These are phyloP conservation scores for Raphanus sativus DNA, from an alignment of 345 rosid genomes.

Conservation along the genomic window DNA sequence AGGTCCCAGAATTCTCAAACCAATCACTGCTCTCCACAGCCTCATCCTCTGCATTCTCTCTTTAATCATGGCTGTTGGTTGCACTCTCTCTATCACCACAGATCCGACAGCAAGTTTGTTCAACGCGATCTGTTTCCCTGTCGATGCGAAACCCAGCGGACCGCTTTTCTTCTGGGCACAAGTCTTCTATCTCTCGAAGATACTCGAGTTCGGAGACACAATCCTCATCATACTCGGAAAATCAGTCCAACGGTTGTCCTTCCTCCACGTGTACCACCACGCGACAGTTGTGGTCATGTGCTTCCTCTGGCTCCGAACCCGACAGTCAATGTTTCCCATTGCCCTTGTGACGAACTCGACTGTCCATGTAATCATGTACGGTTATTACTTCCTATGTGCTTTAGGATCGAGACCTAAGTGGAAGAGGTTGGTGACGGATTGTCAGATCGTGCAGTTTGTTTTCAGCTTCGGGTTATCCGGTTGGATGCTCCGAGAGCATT, in stretches of 20 bases:
- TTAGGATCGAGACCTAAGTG: constrained; percentile 63
- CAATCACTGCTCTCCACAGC: constrained; percentile 73
- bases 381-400: constrained; percentile 59
- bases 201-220: constrained; percentile 64
- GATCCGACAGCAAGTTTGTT: background rate
- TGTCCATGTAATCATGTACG: constrained; percentile 76
- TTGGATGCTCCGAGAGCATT: constrained; percentile 56
- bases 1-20: constrained; percentile 51
- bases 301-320: constrained; percentile 55
- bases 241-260: constrained; percentile 59
- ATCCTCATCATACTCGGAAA: constrained; percentile 52
- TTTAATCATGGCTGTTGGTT: constrained; percentile 66
- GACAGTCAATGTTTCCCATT: constrained; percentile 61
- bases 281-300: constrained; percentile 75
- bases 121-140: constrained; percentile 54
- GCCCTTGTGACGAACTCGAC: constrained; percentile 55
- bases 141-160: constrained; percentile 41
- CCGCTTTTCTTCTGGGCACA: constrained; percentile 77
- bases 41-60: constrained; percentile 62
- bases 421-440: constrained; percentile 75
- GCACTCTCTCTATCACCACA: constrained; percentile 51
- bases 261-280: constrained; percentile 90
- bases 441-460: constrained; percentile 75
- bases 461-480: constrained; percentile 52
- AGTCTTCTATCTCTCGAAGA: constrained; percentile 68